Base-by-base conservation (phyloP, 1,139 yeast genomes). In the Kluyveromyces sp. region DNA sequence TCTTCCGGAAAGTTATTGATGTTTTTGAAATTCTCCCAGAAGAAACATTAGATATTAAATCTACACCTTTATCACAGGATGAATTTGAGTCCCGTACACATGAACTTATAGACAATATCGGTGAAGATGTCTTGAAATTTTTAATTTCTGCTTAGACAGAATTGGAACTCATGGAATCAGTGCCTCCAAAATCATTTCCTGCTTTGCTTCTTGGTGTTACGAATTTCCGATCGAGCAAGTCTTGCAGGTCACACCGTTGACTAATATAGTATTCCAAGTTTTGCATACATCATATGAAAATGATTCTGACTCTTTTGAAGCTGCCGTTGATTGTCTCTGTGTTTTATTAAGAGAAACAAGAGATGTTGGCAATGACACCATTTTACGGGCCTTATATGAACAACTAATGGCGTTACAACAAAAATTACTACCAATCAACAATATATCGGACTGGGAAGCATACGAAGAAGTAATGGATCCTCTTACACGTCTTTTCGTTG, bases 21-120 rank as follows among this genome's bases (percentile, higher is more conserved):
- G 59, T 89, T 90, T 58, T 73, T 94, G 52, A 82, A 60, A 82
- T 92, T 43, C 70, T 94, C 48, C 98, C 99, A 0, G 97, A 94
- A 63, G 98, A 94, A 64, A 75, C 92, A 43, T 70, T 81, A 43
- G 94, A 86, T 55, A 79, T 81, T 39, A 83, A 84, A 54, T 81
- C 82, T 50, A 78, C 95, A 1, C 82, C 92, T 32, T 70, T 90
- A 50, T 79, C 90, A 3, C 95, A 86, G 60, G 92, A 83, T 37
- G 95, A 90, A 60, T 85, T 86, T 59, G 74, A 77, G 49, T 56
- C 64, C 3, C 76, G 96, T 57, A 78, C 85, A 2, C 69, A 71
- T 37, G 79, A 78, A 51, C 71, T 88, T 46, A 74, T 92, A 36
- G 72, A 78, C 31, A 69, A 75, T 42, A 88, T 86, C 55, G 87